Base-by-base conservation (phyloP, 352 stramenopile species). In the Chloridella minuta region DNA sequence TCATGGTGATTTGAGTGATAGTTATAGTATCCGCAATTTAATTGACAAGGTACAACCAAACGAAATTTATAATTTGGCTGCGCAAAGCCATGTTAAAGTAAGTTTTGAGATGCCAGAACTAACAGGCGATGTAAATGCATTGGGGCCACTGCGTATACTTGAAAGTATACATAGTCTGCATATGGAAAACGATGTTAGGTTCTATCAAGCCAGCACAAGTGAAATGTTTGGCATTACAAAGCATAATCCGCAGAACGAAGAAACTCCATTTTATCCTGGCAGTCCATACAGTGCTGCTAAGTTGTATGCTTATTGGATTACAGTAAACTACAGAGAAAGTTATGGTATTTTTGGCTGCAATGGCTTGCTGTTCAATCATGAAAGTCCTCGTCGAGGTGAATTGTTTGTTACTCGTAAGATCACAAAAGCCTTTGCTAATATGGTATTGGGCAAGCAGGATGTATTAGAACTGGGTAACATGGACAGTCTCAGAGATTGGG, bases 31-130 rank as follows among this genome's bases (percentile, higher is more conserved):
- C 18, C 18, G 18, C 18, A 30, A 18, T 18, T 18, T 86, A 18
- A 86, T 86, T 86, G n/a, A 18, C 18, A 18, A 18, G 18, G 28
- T 49, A 23, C 18, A 86, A 49, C 80, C 80, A 49, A 49, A 86
- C 27, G 80, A 86, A 86, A 86, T 86, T 66, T 86, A 86, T 66
- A 86, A 86, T 86, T 49, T 86, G 28, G 80, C 80, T 18, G 80
- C 80, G 18, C 80, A 86, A 86, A 86, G 80, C 28, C 80, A 86
- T 66, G 80, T 86, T 18, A 86, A 86, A 86, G 80, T 86, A 66
- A 30, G 18, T 49, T 86, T 86, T 49, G 18, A 18, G 18, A 49
- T 66, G 27, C 18, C 18, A 49, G 80, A 86, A 49, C 28, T 30
- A 18, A 86, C 80, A 18, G n/a, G 18, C 27, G 18, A 86, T 18